Percentiles rank a stretch among this genome's conserved stretches.
These are phyloP conservation scores for Taxawa tesnikishii DNA, from an alignment of 2,329 filamentous ascomycete genomes.

Conservation along the genomic window DNA sequence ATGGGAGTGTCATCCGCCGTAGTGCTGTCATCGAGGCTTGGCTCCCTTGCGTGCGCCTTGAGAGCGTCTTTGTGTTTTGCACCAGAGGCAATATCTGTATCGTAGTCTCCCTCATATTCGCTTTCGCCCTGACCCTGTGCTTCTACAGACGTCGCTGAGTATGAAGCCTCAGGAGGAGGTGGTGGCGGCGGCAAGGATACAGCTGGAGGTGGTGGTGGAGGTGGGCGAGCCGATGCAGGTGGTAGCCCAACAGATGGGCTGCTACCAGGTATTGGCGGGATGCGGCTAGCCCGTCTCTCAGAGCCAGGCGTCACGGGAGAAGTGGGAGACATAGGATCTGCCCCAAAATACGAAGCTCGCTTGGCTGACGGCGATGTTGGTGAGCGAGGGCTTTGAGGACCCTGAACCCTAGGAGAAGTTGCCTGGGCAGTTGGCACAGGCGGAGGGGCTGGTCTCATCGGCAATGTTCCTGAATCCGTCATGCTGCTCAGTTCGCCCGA, in stretches of 20 bases:
- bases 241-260: slow-evolving; percentile 22
- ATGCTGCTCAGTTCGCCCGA: not conserved
- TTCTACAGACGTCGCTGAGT: too few relatives aligned
- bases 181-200: slow-evolving; percentile 20
- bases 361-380: slow-evolving; percentile 20
- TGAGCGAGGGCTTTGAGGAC: slow-evolving; percentile 11
- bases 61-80: slow-evolving; percentile 89
- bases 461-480: too few relatives aligned
- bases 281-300: slow-evolving; percentile 23
- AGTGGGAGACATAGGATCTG: slow-evolving; percentile 20
- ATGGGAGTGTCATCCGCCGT: slow-evolving; percentile 41
- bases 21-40: slow-evolving; percentile 57
- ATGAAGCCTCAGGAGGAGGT: slow-evolving; percentile 11
- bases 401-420: slow-evolving; percentile 21
- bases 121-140: slow-evolving; percentile 71
- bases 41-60: slow-evolving; percentile 61
- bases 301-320: slow-evolving; percentile 14
- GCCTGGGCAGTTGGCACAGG: not conserved
- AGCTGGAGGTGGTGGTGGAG: slow-evolving; percentile 33
- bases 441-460: not conserved
- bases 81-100: slow-evolving; percentile 91
- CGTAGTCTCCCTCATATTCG: slow-evolving; percentile 95
- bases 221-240: slow-evolving; percentile 24
- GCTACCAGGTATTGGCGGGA: slow-evolving; percentile 20
- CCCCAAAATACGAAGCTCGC: slow-evolving; percentile 27